Base-by-base conservation (phyloP, 495 filamentous ascomycete genomes). In the Xylaria telfairii region DNA sequence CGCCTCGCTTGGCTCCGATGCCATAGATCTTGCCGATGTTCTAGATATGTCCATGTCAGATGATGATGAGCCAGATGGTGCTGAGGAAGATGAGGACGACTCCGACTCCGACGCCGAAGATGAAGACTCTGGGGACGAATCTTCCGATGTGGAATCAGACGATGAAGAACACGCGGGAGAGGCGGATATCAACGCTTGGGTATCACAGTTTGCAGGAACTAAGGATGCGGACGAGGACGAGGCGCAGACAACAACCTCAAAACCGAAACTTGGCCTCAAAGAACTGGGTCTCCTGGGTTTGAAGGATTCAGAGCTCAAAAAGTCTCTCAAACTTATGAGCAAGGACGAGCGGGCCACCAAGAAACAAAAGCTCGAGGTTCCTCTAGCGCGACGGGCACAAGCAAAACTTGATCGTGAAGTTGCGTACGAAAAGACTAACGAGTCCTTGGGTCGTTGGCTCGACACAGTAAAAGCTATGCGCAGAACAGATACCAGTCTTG, bases 391-490 rank as follows among this genome's bases (percentile, higher is more conserved):
- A 77, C 89, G 96, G 56, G 92, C 97, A 72, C 94, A 98, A 76
- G 95, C 97, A 76, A 89, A 90, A 57, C 79, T 98, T 6, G 91
- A 97, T 73, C 92, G 96, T n/a, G 79, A 81, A 62, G 95, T 90
- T 17, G 96, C 96, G 1, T 97, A 93, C 76, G 89, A 94, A 39
- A 93, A 97, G 83, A 95, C 93, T 53, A 97, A 94, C 75, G 91
- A 98, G 79, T 93, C 93, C 0, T 83, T 99, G 30, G 90, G 92
- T 69, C 89, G 93, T 70, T 99, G 96, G 96, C 88, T 91, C 24
- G 95, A 97, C 62, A 98, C 96, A 0, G 94, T 99, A 74, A 97
- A 97, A 79, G 90, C 93, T 34, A 97, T 97, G 79, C 90, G 96
- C 47, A 87, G 93, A 70, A 95, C 96, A 5, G 96, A 98, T 34